These are phyloP conservation scores for Aureobasidium sp. DNA, from an alignment of 2,329 filamentous ascomycete genomes.

Conservation along the genomic window DNA sequence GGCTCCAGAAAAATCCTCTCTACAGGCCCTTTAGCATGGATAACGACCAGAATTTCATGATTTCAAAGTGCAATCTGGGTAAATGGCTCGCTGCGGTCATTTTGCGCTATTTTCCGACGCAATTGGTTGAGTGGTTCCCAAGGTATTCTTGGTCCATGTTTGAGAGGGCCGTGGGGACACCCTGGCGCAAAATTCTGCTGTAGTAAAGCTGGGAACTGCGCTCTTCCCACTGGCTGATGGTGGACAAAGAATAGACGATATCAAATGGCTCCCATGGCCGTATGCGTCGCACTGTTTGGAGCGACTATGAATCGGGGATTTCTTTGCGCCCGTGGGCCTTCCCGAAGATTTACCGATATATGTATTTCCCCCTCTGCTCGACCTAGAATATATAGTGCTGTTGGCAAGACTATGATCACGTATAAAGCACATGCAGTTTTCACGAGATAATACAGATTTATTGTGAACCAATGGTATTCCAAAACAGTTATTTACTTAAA, in stretches of 20 bases:
- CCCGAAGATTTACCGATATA: background rate
- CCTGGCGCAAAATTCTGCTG: no score
- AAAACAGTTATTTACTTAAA: no score
- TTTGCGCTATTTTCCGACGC: background rate
- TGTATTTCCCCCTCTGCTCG: no score
- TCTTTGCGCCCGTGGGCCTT: background rate
- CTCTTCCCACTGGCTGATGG: background rate
- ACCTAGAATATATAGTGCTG: no score
- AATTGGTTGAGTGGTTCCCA: background rate
- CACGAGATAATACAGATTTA: background rate
- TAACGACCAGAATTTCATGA: background rate
- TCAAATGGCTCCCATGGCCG: background rate
- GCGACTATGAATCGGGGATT: background rate
- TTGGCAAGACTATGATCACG: background rate
- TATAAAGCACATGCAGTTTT: background rate
- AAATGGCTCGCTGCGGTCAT: background rate
- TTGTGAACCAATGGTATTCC: background rate
- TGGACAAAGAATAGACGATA: background rate
- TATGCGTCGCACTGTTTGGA: background rate
- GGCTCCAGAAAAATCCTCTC: no score
- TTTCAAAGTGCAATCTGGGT: background rate
- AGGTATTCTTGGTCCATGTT: background rate
- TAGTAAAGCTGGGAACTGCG: background rate
- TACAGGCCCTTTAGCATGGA: background rate
- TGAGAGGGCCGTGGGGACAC: background rate